Percentiles rank a stretch among this genome's conserved stretches.
Conservation (phyloP, 306 rosid genomes). For the Malus domestica region DNA sequence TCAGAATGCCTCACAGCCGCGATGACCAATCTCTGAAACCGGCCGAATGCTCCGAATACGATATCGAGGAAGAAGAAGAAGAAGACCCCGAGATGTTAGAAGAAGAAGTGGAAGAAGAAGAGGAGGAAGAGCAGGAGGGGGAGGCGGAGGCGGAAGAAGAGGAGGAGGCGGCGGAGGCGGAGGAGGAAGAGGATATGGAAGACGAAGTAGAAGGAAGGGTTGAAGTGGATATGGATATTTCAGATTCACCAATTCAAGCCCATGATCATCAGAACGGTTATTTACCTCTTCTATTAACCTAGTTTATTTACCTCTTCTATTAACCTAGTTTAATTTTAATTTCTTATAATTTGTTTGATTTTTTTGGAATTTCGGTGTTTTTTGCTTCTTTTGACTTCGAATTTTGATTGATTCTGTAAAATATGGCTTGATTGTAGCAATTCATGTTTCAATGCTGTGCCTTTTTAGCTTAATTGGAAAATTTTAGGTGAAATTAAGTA, state of each 20-base stretch:
- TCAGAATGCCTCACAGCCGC: neutral
- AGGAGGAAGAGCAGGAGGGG: conserved; percentile 12
- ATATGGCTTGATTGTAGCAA: neutral
- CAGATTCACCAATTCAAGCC: conserved; percentile 18
- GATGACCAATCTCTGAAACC: conserved; percentile 13
- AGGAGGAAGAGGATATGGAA: neutral
- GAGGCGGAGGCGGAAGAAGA: neutral
- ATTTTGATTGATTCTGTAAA: neutral
- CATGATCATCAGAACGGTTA: conserved; percentile 25
- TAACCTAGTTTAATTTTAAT: neutral
- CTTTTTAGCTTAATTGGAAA: neutral
- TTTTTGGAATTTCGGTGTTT: neutral
- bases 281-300: neutral
- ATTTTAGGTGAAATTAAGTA: neutral
- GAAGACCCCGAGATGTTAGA: neutral
- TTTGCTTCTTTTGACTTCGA: neutral
- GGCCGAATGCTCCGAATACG: conserved; percentile 1
- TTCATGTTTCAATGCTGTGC: neutral
- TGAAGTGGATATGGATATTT: conserved; percentile 12
- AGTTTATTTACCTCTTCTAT: neutral
- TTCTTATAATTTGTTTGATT: neutral
- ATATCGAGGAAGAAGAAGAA: conserved; percentile 4
- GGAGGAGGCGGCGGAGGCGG: neutral
- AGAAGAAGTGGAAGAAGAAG: neutral
- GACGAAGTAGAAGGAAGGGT: neutral